Base-by-base conservation (phyloP, 2,329 filamentous ascomycete species). In the Aspergillus sp. region DNA sequence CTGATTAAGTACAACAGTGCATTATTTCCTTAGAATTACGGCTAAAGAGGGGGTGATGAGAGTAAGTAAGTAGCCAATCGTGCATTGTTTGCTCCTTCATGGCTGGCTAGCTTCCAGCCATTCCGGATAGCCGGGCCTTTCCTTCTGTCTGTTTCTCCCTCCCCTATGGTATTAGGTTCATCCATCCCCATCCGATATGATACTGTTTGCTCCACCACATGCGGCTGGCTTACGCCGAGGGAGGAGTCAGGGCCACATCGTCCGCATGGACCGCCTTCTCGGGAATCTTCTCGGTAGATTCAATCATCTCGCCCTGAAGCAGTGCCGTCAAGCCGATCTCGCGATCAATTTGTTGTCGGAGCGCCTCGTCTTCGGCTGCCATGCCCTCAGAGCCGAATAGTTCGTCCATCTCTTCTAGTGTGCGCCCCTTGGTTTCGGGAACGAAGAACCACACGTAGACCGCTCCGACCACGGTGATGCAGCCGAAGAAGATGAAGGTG, bases 401-500 rank as follows among this genome's bases (percentile, higher is more conserved):
- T 39, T 74, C 70, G 42, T 78, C 75, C 68, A 78, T 76, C 55
- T 78, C 75, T 53, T 78, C 74, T 19, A 77, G 62, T 1, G 72
- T 73, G 39, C 74, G 75, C 54, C 72, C 72, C 44, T 71, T 74
- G 10, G 75, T 77, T 53, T 77, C 75, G 2, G 75, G 75, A 5
- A 73, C 70, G 6, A 72, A 27, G 66, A 71, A 70, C 17, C 57
- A 64, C 1, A 73, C 70, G 42, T 69, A 74, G 2, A 72, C 1
- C 1, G 70, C 66, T 17, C 59, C 72, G n/a, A 73, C 54, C 2
- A 62, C 62, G 11, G 70, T 72, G 42, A 73, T 49, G n/a, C 62
- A 64, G n/a, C 88, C 88, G 58, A 91, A 92, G 21, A 91, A 77
- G 59, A 92, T 85, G 62, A 90, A 91, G 0, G 89, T 90, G 15